phyloP scores from a whole-genome alignment of 129 eudicot genomes.

The Flaveria trinervia region DNA sequence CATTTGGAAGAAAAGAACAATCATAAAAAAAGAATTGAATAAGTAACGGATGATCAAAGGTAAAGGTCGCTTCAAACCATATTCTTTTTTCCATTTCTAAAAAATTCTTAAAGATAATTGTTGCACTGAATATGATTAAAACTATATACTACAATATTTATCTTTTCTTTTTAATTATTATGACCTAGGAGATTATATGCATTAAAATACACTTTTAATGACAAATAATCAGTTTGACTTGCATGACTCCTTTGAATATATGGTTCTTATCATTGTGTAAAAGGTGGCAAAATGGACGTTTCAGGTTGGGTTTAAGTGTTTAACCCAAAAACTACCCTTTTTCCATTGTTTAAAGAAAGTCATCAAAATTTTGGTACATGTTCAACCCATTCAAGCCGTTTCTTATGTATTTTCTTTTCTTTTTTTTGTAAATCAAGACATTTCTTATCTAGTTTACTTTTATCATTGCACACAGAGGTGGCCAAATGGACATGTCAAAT shows the following conservation, averaged over 20 bases:
- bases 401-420: neutral
- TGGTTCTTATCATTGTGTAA: neutral
- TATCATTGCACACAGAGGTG: neutral
- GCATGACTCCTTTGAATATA: neutral
- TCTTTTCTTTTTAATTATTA: neutral
- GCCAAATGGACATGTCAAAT: neutral
- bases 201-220: neutral
- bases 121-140: neutral
- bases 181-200: neutral
- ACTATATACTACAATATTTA: neutral
- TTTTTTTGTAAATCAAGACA: neutral
- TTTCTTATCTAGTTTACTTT: neutral
- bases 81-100: neutral
- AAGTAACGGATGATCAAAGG: neutral
- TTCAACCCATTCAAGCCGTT: neutral
- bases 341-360: no score
- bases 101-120: neutral
- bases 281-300: neutral
- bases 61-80: neutral
- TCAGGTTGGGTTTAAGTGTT: neutral
- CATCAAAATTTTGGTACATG: neutral
- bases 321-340: neutral
- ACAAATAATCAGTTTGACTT: neutral
- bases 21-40: neutral
- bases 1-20: conserved; percentile 11